A percentile compares a stretch with the other conserved stretches of the same genome.
These are phyloP conservation scores for Auricularia heimuer DNA, from an alignment of 768 basidiomycete species.

Conservation along the genomic window DNA sequence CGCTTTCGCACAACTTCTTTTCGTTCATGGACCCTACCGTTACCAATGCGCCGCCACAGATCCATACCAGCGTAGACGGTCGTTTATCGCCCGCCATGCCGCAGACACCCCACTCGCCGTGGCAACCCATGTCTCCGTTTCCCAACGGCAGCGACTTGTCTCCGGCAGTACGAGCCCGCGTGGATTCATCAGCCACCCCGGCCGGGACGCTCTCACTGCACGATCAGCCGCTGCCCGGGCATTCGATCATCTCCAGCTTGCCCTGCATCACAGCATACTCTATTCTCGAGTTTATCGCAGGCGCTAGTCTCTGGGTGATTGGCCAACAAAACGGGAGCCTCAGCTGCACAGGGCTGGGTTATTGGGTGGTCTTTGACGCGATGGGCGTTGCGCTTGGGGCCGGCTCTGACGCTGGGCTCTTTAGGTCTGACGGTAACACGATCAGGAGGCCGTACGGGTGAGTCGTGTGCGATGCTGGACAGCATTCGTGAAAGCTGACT, in stretches of 20 bases:
- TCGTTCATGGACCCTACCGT: slow-evolving; percentile 81
- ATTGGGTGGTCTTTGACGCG: slow-evolving; percentile 93
- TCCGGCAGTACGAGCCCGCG: background rate
- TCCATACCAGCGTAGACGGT: slow-evolving; percentile 13
- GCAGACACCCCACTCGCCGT: slow-evolving; percentile 54
- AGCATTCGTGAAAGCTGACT: too few species aligned
- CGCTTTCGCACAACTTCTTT: slow-evolving; percentile 89
- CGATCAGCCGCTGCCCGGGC: background rate
- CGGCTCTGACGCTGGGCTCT: slow-evolving; percentile 12
- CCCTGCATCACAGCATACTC: background rate
- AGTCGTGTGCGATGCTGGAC: slow-evolving; percentile 7
- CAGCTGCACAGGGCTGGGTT: slow-evolving; percentile 83
- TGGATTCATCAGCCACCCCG: background rate
- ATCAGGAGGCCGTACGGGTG: background rate
- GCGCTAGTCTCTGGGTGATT: slow-evolving; percentile 74
- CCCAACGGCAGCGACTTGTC: slow-evolving; percentile 7
- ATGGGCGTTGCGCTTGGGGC: slow-evolving; percentile 57
- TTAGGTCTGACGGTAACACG: background rate
- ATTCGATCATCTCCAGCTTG: background rate
- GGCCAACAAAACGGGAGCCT: slow-evolving; percentile 86
- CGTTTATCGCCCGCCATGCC: slow-evolving; percentile 37
- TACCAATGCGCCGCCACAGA: slow-evolving; percentile 21
- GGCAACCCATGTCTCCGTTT: slow-evolving; percentile 47
- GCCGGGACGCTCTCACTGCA: background rate
- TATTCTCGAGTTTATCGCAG: slow-evolving; percentile 43